A percentile compares a stretch with the other conserved stretches of the same genome.
phyloP scores from a whole-genome alignment of 176 grass and related monocot genomes.

The Carex cristatella region DNA sequence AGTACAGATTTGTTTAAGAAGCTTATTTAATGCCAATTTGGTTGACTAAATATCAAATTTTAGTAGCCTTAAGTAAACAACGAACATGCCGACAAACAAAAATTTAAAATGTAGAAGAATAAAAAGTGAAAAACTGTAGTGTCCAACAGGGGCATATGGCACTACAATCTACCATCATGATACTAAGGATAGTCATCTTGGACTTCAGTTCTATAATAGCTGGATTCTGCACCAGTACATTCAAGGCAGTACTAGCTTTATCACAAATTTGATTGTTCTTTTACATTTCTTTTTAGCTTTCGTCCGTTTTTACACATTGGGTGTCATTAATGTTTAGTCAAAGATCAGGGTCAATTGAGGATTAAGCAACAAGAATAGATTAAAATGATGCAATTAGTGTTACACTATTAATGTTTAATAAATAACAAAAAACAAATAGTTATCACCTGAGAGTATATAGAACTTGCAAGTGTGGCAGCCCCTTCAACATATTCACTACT shows the following conservation, averaged over 20 bases:
- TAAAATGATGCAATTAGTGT: background rate
- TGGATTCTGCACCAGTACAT: background rate
- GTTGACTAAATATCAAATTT: background rate
- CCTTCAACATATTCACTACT: slow-evolving; percentile 70
- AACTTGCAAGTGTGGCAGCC: slow-evolving; percentile 71
- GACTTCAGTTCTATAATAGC: background rate
- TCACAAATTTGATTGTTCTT: background rate
- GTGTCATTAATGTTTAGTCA: background rate
- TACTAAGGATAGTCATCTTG: background rate
- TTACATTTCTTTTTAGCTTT: background rate
- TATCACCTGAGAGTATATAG: slow-evolving; percentile 86
- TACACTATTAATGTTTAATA: background rate
- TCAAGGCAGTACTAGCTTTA: background rate
- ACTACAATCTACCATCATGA: background rate
- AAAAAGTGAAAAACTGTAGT: background rate
- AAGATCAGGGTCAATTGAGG: slow-evolving; percentile 8
- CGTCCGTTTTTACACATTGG: background rate
- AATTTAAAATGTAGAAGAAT: background rate
- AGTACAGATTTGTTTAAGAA: slow-evolving; percentile 24
- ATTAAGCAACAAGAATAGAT: background rate
- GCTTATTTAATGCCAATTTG: background rate
- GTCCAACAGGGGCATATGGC: background rate
- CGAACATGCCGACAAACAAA: background rate
- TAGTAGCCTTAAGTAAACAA: background rate
- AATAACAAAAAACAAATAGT: background rate